phyloP scores from a whole-genome alignment of 768 basidiomycete genomes.

The Podaxis sp. region DNA sequence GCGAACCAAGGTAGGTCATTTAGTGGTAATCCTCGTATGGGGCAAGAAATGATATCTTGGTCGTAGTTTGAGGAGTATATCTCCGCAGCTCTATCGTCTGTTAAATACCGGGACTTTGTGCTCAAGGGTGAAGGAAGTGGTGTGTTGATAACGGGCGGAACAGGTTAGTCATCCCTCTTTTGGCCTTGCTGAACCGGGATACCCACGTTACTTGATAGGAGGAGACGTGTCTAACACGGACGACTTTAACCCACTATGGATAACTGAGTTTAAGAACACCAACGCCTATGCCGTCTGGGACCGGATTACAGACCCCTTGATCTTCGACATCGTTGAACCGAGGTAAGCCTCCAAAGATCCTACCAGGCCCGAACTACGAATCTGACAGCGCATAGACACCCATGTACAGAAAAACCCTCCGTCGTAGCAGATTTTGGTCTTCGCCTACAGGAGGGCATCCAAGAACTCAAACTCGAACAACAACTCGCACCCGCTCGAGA shows the following conservation, averaged over 20 bases:
- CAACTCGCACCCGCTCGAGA: constrained; percentile 93
- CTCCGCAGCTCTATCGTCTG: constrained; percentile 78
- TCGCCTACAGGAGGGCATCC: constrained; percentile 88
- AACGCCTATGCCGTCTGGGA: constrained; percentile 92
- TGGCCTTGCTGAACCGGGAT: background rate
- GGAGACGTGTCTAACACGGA: constrained; percentile 58
- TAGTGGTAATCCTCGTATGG: background rate
- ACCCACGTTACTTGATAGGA: constrained; percentile 25
- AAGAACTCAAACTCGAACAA: constrained; percentile 90
- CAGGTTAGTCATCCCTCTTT: constrained; percentile 32
- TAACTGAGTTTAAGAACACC: constrained; percentile 84
- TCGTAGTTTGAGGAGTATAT: constrained; percentile 91
- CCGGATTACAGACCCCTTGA: constrained; percentile 80
- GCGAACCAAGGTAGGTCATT: constrained; percentile 63
- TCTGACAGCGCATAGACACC: constrained; percentile 57
- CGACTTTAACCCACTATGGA: constrained; percentile 89
- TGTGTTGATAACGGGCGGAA: constrained; percentile 66
- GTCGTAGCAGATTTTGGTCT: constrained; percentile 90
- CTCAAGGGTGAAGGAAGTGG: constrained; percentile 61
- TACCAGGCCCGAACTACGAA: background rate
- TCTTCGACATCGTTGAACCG: constrained; percentile 96
- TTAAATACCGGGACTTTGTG: constrained; percentile 89
- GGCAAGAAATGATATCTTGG: background rate
- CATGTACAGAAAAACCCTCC: constrained; percentile 88
- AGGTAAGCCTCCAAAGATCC: constrained; percentile 42